Conservation (phyloP, 1,284 basidiomycete genomes). For the Marasmius tenuissimus region DNA sequence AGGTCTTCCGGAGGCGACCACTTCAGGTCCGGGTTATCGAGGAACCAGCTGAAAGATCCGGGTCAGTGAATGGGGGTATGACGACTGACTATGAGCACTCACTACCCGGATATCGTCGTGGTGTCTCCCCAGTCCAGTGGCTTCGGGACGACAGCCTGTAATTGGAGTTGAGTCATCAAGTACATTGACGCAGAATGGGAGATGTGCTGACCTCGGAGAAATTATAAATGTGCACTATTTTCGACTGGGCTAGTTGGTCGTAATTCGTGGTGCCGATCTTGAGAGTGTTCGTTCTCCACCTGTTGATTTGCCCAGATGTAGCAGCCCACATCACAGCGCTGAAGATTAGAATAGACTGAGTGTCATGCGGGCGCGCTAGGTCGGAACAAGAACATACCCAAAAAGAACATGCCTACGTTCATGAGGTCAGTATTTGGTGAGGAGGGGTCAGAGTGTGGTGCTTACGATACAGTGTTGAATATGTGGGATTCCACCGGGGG, state of each 20-base stretch:
- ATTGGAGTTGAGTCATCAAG: not conserved
- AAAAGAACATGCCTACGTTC: slow-evolving; percentile 57
- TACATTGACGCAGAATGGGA: not conserved
- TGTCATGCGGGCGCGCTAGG: not conserved
- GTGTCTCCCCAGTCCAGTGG: slow-evolving; percentile 79
- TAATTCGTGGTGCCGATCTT: slow-evolving; percentile 60
- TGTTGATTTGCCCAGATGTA: slow-evolving; percentile 71
- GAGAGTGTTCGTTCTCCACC: slow-evolving; percentile 64
- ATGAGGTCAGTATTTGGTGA: not conserved
- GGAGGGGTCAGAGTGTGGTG: slow-evolving; percentile 7
- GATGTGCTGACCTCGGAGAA: slow-evolving; percentile 28
- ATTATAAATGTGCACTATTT: slow-evolving; percentile 68
- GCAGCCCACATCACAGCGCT: slow-evolving; percentile 81
- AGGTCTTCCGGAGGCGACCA: slow-evolving; percentile 59
- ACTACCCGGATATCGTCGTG: slow-evolving; percentile 64
- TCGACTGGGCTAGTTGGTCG: slow-evolving; percentile 64
- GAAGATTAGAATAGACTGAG: slow-evolving; percentile 24
- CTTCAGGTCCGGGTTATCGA: slow-evolving; percentile 60
- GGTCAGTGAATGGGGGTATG: not conserved
- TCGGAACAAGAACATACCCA: slow-evolving; percentile 34
- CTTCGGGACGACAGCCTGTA: slow-evolving; percentile 59
- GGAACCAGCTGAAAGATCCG: slow-evolving; percentile 48
- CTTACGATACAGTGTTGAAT: slow-evolving; percentile 55
- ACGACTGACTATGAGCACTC: slow-evolving; percentile 18
- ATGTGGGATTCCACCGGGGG: slow-evolving; percentile 52